Base-by-base conservation (phyloP, 2,329 filamentous ascomycete genomes). In the Dothideomycetidae sp. region DNA sequence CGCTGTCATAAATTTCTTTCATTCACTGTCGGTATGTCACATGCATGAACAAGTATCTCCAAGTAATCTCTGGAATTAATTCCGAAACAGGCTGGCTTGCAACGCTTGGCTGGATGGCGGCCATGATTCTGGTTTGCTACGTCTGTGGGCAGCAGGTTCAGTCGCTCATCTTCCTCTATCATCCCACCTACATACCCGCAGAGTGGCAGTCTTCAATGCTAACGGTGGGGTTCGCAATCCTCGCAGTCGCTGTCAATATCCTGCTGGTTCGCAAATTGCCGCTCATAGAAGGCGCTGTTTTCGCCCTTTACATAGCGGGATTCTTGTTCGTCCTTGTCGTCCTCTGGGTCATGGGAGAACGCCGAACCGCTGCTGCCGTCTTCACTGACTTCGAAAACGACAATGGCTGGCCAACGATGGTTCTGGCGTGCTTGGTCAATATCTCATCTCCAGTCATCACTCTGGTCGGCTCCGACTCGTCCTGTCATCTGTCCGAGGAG, bases 371-470 rank as follows among this genome's bases (percentile, higher is more conserved):
- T 0, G 48, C 56, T 10, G 55, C 58, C 3, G 62, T 68, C 0
- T 67, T 71, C 40, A 61, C 61, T 3, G 50, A 57, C 1, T 70
- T 71, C 41, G 50, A 57, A 11, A 68, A 71, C 38, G 40, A 50
- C 10, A 65, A 63, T 1, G 52, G 50, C 2, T 71, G 63, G 60
- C 50, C 50, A 5, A 49, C 45, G 2, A 49, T 49, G 33, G 51
- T 51, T 13, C 41, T 45, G 7, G 48, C 53, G 7, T 36, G 29
- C 2, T 26, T 49, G 7, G 40, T 47, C 13, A 43, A 42, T 1
- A 36, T 41, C 13, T 34, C 39, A 15, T 31, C 38, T 11, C 37
- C 38, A 10, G 39, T 41, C 5, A 34, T 40, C 9, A 34, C 39
- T 26, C 18, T 38, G 11, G 37, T 43, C 30, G 42, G 42, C 13